A percentile compares a stretch with the other conserved stretches of the same genome.
Conservation (phyloP, 1,284 basidiomycete species). For the Fistulinella cinereoalba region DNA sequence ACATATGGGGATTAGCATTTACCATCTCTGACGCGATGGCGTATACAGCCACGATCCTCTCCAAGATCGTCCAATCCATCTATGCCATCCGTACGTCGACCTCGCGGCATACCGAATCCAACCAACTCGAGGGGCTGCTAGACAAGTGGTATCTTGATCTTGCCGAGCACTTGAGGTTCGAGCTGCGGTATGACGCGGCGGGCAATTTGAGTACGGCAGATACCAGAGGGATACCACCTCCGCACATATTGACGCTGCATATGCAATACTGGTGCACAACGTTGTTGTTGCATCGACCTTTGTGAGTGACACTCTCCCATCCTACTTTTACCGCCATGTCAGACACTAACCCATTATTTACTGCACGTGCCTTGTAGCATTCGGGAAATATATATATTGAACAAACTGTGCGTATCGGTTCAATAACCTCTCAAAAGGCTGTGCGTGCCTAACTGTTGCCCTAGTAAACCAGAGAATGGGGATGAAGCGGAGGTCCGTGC, state of each 20-base stretch:
- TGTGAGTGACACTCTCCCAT: too few species aligned
- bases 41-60: slow-evolving; percentile 56
- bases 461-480: slow-evolving; percentile 32
- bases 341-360: too few species aligned
- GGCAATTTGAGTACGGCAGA: slow-evolving; percentile 22
- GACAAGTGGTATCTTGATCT: slow-evolving; percentile 80
- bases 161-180: slow-evolving; percentile 65
- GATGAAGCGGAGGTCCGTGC: slow-evolving; percentile 53
- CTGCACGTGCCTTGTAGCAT: too few species aligned
- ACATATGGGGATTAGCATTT: background rate
- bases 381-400: slow-evolving; percentile 22
- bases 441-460: slow-evolving; percentile 10
- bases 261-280: slow-evolving; percentile 87
- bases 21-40: slow-evolving; percentile 5
- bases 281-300: slow-evolving; percentile 76
- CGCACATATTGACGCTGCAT: slow-evolving; percentile 73
- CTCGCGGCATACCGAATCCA: slow-evolving; percentile 56
- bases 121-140: slow-evolving; percentile 61
- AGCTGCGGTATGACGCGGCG: slow-evolving; percentile 41
- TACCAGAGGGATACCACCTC: slow-evolving; percentile 43
- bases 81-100: slow-evolving; percentile 66
- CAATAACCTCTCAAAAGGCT: slow-evolving; percentile 9
- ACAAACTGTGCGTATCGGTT: slow-evolving; percentile 28
- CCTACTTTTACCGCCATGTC: too few species aligned
- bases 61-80: slow-evolving; percentile 67